Conservation (phyloP, 352 stramenopile species). For the Thalassiosira tumida region DNA sequence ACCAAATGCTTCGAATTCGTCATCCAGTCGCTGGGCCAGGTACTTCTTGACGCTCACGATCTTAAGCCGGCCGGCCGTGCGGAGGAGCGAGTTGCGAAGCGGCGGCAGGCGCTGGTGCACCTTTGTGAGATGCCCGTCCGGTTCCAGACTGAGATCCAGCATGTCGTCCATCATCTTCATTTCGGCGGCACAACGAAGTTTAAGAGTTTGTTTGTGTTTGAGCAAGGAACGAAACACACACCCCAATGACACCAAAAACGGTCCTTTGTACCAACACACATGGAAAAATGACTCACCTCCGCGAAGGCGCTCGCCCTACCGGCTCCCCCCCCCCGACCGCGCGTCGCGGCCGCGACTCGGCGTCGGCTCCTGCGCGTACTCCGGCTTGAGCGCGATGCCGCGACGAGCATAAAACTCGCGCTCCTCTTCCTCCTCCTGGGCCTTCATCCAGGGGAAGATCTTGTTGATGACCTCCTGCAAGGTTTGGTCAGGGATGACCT, state of each 20-base stretch:
- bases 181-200: too few species aligned
- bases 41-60: slow-evolving; percentile 86
- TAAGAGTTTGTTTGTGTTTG: too few species aligned
- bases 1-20: slow-evolving; percentile 58
- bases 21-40: slow-evolving; percentile 76
- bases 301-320: too few species aligned
- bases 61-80: slow-evolving; percentile 78
- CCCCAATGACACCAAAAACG: too few species aligned
- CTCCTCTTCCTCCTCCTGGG: slow-evolving; percentile 78
- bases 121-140: slow-evolving; percentile 16
- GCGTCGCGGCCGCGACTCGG: not conserved
- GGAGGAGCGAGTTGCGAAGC: slow-evolving; percentile 70
- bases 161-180: slow-evolving; percentile 27
- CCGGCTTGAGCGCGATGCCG: slow-evolving; percentile 78
- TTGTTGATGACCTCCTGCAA: slow-evolving; percentile 86
- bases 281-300: too few species aligned
- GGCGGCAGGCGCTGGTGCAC: slow-evolving; percentile 60
- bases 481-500: slow-evolving; percentile 79
- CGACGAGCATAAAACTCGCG: slow-evolving; percentile 76
- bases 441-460: slow-evolving; percentile 80
- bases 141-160: slow-evolving; percentile 64
- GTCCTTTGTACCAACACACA: too few species aligned
- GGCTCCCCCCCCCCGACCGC: not conserved
- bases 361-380: slow-evolving; percentile 54
- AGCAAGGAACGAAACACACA: too few species aligned